Conservation (phyloP, 2,329 filamentous ascomycete species). For the Stemphylium beticola region DNA sequence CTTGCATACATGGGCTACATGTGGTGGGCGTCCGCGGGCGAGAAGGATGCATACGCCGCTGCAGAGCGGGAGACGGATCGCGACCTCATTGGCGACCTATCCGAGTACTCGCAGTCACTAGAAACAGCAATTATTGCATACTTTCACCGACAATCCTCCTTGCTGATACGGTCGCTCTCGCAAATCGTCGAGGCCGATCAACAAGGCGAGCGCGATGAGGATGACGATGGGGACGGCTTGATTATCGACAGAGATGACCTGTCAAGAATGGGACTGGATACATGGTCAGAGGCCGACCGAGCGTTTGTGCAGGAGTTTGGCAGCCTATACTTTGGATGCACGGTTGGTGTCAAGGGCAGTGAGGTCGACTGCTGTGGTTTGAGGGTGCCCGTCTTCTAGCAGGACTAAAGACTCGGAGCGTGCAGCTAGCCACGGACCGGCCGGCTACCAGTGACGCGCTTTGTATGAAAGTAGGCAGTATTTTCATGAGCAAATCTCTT, state of each 20-base stretch:
- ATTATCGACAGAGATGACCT: slow-evolving; percentile 69
- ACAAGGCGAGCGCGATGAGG: slow-evolving; percentile 46
- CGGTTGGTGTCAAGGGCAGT: slow-evolving; percentile 69
- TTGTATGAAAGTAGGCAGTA: neutral
- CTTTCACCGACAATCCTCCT: slow-evolving; percentile 76
- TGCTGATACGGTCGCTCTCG: slow-evolving; percentile 67
- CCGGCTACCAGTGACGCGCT: slow-evolving; percentile 8
- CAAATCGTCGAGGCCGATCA: slow-evolving; percentile 64
- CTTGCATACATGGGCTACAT: slow-evolving; percentile 83
- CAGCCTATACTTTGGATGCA: slow-evolving; percentile 69
- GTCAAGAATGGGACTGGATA: slow-evolving; percentile 75
- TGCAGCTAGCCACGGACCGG: slow-evolving; percentile 5
- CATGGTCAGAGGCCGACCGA: slow-evolving; percentile 76
- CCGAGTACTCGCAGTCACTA: slow-evolving; percentile 52
- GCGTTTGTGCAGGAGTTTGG: slow-evolving; percentile 69
- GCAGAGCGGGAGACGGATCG: slow-evolving; percentile 61
- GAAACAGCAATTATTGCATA: slow-evolving; percentile 80
- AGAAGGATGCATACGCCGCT: slow-evolving; percentile 64
- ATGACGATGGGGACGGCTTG: slow-evolving; percentile 45
- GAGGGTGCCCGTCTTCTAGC: slow-evolving; percentile 55
- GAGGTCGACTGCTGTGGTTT: slow-evolving; percentile 78
- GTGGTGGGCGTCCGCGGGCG: slow-evolving; percentile 88
- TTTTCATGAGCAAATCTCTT: slow-evolving; percentile 1
- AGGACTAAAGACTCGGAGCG: neutral
- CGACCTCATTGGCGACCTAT: slow-evolving; percentile 52